Percentiles rank a stretch among this genome's conserved stretches.
These are phyloP conservation scores for Dictyostelium purpureum DNA, from an alignment of 78 protist species.

Conservation along the genomic window DNA sequence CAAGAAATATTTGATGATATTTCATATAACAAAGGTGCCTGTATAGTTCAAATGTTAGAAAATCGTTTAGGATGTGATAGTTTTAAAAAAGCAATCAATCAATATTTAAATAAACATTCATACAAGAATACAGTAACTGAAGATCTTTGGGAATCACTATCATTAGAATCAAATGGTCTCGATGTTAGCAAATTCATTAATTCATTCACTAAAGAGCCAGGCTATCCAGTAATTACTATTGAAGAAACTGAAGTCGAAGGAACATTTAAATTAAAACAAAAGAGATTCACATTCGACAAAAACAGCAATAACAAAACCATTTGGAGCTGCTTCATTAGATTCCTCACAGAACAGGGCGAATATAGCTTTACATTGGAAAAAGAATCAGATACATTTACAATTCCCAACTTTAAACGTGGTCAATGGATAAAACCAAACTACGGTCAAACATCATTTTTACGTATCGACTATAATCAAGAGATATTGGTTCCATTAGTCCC, in stretches of 20 bases:
- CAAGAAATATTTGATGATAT: slow-evolving; percentile 94
- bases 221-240: slow-evolving; percentile 90
- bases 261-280: slow-evolving; percentile 9
- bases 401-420: neutral
- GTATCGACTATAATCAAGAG: slow-evolving; percentile 64
- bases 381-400: neutral
- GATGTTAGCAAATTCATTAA: slow-evolving; percentile 55
- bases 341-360: neutral
- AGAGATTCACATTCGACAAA: neutral
- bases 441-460: slow-evolving; percentile 83
- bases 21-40: slow-evolving; percentile 83
- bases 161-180: slow-evolving; percentile 17
- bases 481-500: neutral
- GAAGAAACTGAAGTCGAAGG: neutral
- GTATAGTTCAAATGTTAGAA: slow-evolving; percentile 85
- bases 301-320: neutral
- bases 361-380: neutral
- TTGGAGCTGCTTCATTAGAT: slow-evolving; percentile 26
- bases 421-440: slow-evolving; percentile 88
- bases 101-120: slow-evolving; percentile 72
- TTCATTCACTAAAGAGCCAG: slow-evolving; percentile 82
- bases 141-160: slow-evolving; percentile 91
- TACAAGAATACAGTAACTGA: slow-evolving; percentile 85
- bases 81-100: slow-evolving; percentile 80
- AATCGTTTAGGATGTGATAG: slow-evolving; percentile 78